These are phyloP conservation scores for Powellomyces hirtus DNA, from an alignment of 192 early-diverging fungal species.

Conservation along the genomic window DNA sequence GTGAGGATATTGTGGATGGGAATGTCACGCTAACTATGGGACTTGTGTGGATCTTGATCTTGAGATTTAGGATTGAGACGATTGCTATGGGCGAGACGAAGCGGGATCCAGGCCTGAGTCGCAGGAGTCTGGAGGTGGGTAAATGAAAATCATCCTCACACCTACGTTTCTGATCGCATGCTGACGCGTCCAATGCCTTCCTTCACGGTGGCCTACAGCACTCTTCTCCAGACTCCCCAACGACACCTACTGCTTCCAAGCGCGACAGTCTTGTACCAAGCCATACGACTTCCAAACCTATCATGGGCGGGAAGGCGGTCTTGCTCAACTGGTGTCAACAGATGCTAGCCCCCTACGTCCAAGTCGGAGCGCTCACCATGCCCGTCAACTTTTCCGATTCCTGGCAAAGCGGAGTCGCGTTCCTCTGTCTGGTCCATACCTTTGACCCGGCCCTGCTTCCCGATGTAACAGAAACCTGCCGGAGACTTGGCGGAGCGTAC, in stretches of 20 bases:
- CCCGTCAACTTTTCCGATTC: conserved; percentile 23
- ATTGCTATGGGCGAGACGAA: too few species aligned
- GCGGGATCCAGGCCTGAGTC: too few species aligned
- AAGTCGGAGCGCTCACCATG: conserved; percentile 20
- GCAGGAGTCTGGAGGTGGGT: too few species aligned
- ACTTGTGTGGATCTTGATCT: conserved; percentile 33
- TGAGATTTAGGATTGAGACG: conserved; percentile 10
- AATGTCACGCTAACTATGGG: conserved; percentile 36
- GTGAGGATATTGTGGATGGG: conserved; percentile 39
- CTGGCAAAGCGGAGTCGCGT: conserved; percentile 33
- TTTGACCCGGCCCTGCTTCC: conserved; percentile 18
- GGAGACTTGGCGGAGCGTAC: neutral
- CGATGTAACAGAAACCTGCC: conserved; percentile 9
- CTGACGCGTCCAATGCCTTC: too few species aligned
- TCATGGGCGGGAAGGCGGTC: conserved; percentile 13
- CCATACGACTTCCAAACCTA: too few species aligned
- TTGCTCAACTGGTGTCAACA: conserved; percentile 30
- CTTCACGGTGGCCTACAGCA: too few species aligned
- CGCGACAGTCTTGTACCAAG: too few species aligned
- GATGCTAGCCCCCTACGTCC: conserved; percentile 29
- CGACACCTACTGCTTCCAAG: too few species aligned
- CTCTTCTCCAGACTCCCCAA: too few species aligned
- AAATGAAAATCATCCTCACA: too few species aligned
- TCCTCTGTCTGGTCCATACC: conserved; percentile 26
- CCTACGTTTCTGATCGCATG: too few species aligned